Evolutionary conservation across 495 filamentous ascomycete species (phyloP).

Genomic region (Daldinia decipiens): DNA sequence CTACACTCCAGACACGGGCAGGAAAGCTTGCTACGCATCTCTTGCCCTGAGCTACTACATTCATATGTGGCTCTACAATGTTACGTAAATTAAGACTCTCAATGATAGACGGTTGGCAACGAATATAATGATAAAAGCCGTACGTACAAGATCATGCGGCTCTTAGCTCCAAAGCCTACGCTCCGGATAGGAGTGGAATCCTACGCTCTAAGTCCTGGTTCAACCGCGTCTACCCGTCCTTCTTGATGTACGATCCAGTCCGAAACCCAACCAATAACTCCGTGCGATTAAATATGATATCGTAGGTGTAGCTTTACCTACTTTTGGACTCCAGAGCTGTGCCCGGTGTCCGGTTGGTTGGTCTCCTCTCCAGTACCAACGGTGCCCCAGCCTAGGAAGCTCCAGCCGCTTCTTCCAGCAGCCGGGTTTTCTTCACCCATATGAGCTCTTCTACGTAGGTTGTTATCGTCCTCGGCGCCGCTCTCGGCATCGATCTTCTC

Average conservation of each 20-base stretch:
- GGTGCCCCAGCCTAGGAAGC: conserved; percentile 68
- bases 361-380: conserved; percentile 22
- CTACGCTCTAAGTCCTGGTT: conserved; percentile 17
- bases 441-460: conserved; percentile 43
- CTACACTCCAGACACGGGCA: conserved; percentile 1
- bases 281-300: conserved; percentile 20
- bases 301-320: conserved; percentile 16
- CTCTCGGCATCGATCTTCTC: conserved; percentile 83
- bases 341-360: conserved; percentile 31
- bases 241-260: conserved; percentile 15
- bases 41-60: conserved; percentile 5
- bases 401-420: conserved; percentile 58
- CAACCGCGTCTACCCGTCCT: conserved; percentile 18
- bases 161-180: conserved; percentile 33
- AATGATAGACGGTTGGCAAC: conserved; percentile 26
- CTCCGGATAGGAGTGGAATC: conserved; percentile 22
- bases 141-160: conserved; percentile 7
- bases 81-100: conserved; percentile 24
- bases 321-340: conserved; percentile 49
- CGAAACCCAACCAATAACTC: conserved; percentile 29
- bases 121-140: conserved; percentile 41
- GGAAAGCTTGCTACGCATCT: background rate
- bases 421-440: conserved; percentile 23
- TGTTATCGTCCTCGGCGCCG: conserved; percentile 58
- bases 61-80: conserved; percentile 18